Conservation (phyloP, 768 basidiomycete genomes). For the Mycena sanguinolenta region DNA sequence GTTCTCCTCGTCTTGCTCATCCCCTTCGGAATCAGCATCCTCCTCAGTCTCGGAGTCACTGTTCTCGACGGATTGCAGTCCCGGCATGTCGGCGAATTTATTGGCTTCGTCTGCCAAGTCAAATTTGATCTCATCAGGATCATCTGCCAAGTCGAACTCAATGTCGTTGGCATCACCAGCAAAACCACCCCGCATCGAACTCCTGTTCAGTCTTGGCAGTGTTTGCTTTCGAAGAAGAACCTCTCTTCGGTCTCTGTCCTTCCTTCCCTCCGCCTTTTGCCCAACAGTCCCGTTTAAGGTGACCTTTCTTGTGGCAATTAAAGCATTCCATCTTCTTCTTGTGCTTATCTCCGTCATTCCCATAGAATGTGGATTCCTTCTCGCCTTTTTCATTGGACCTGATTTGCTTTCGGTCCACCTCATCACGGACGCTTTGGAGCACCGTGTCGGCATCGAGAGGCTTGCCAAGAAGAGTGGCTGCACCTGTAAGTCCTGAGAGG, state of each 20-base stretch:
- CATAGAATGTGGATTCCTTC: not conserved
- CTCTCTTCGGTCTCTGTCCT: not conserved
- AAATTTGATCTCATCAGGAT: not conserved
- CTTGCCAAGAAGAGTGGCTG: not conserved
- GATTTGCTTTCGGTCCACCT: not conserved
- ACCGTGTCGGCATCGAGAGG: not conserved
- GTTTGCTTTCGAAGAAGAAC: not conserved
- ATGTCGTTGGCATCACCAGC: not conserved
- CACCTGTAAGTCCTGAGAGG: not conserved
- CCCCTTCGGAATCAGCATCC: not conserved
- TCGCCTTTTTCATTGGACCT: not conserved
- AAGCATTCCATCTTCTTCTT: not conserved
- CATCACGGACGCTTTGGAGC: not conserved
- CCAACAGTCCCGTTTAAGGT: not conserved
- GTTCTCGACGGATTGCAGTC: not conserved
- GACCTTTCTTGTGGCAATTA: conserved; percentile 4
- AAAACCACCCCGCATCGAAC: not conserved
- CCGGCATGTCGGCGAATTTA: not conserved
- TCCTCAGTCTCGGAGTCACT: not conserved
- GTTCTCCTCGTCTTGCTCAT: not conserved
- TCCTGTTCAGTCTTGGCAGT: not conserved
- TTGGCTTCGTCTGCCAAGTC: not conserved
- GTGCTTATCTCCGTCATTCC: not conserved
- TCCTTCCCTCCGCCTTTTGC: not conserved
- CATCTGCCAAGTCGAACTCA: not conserved